Evolutionary conservation across 1,284 basidiomycete genomes (phyloP).

Genomic region (Trichosporon coremiiforme): DNA sequence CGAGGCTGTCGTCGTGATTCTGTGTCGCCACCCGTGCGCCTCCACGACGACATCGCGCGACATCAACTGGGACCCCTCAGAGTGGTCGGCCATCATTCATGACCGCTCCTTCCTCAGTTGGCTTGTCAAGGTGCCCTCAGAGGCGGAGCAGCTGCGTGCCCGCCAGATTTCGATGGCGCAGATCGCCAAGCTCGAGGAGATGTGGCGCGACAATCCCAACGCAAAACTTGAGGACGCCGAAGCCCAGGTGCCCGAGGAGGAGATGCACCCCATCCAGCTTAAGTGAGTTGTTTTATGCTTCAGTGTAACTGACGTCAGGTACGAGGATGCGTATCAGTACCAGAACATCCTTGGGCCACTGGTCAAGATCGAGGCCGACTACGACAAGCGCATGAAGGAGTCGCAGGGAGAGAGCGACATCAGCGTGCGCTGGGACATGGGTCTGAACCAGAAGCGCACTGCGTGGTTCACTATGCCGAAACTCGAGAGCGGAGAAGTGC

Average conservation of each 20-base stretch:
- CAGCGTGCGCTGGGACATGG: conserved; percentile 93
- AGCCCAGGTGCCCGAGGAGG: conserved; percentile 93
- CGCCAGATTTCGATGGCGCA: conserved; percentile 95
- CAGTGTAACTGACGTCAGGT: conserved; percentile 56
- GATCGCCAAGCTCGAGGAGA: conserved; percentile 94
- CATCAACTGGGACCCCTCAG: conserved; percentile 95
- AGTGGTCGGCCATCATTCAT: conserved; percentile 98
- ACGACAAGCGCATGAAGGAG: conserved; percentile 96
- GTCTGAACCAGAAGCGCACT: conserved; percentile 94
- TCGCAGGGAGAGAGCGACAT: conserved; percentile 98
- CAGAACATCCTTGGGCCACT: conserved; percentile 98
- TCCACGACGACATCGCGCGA: conserved; percentile 85
- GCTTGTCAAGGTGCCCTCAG: conserved; percentile 95
- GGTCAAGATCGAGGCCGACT: conserved; percentile 99
- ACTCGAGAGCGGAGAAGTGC: conserved; percentile 95
- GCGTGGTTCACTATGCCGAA: conserved; percentile 97
- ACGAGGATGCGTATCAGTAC: conserved; percentile 99
- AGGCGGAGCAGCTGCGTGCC: conserved; percentile 91
- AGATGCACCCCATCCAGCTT: conserved; percentile 85
- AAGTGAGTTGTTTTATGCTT: conserved; percentile 61
- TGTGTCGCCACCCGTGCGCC: conserved; percentile 98
- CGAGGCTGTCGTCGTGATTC: conserved; percentile 96
- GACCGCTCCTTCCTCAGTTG: conserved; percentile 97
- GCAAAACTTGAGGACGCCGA: conserved; percentile 96
- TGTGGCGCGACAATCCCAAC: conserved; percentile 95